Conservation (phyloP, 495 filamentous ascomycete genomes). For the Podospora anserina region DNA sequence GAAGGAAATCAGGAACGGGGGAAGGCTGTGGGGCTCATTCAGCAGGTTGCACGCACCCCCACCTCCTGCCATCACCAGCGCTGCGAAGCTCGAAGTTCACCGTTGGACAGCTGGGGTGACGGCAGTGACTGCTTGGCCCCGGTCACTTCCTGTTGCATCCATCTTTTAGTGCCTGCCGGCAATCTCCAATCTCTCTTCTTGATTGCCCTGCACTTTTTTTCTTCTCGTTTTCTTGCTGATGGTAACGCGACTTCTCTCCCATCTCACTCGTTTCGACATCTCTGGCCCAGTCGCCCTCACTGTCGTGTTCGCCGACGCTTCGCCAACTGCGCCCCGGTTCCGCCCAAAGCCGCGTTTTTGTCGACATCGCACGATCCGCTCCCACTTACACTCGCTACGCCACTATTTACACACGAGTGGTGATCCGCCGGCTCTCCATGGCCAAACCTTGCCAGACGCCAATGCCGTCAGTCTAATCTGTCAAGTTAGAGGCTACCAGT, state of each 20-base stretch:
- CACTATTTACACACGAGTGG: background rate
- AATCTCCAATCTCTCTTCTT: slow-evolving; percentile 4
- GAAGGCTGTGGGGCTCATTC: slow-evolving; percentile 7
- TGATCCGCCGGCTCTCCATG: slow-evolving; percentile 2
- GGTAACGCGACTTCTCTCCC: slow-evolving; percentile 4
- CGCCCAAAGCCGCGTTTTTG: background rate
- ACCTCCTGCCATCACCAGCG: background rate
- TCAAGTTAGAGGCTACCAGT: background rate
- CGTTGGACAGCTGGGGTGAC: background rate
- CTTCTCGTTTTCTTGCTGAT: background rate
- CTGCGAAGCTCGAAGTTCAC: background rate
- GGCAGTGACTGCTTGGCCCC: slow-evolving; percentile 3
- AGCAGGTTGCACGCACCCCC: slow-evolving; percentile 5
- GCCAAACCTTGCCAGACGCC: slow-evolving; percentile 4
- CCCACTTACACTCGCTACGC: slow-evolving; percentile 2
- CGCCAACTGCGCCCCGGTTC: background rate
- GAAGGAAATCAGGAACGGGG: slow-evolving; percentile 10
- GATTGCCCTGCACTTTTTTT: background rate
- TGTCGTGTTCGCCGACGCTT: background rate
- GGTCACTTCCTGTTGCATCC: background rate
- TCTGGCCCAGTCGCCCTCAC: background rate
- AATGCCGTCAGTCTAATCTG: background rate
- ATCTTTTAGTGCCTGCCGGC: slow-evolving; percentile 10
- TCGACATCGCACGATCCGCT: slow-evolving; percentile 3
- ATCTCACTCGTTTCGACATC: background rate